These are phyloP conservation scores for Papiliotrema flavescens DNA, from an alignment of 1,284 basidiomycete genomes.

Conservation along the genomic window DNA sequence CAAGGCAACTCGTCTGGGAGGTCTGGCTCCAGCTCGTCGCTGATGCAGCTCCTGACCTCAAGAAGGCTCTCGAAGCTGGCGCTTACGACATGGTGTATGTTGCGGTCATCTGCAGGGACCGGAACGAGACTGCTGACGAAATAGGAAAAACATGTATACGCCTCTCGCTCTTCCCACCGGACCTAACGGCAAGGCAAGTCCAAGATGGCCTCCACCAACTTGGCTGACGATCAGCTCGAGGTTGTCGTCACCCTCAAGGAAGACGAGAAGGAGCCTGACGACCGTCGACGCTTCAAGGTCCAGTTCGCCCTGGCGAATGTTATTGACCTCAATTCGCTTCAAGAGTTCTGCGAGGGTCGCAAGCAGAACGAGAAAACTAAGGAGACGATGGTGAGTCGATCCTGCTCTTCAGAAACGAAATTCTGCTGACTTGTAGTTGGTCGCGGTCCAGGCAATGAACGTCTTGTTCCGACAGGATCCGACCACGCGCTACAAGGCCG, in stretches of 20 bases:
- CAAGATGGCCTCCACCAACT: neutral
- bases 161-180: constrained; percentile 25
- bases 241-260: constrained; percentile 40
- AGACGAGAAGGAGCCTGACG: constrained; percentile 33
- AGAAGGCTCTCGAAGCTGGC: constrained; percentile 23
- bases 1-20: constrained; percentile 35
- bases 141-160: constrained; percentile 44
- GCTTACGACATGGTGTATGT: constrained; percentile 41
- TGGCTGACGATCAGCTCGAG: constrained; percentile 19
- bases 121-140: neutral
- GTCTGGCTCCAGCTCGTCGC: constrained; percentile 32
- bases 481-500: constrained; percentile 30
- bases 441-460: constrained; percentile 44
- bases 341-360: constrained; percentile 35
- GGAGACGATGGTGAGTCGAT: constrained; percentile 36
- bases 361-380: constrained; percentile 32
- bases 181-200: constrained; percentile 23
- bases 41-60: constrained; percentile 12
- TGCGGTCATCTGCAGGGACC: neutral
- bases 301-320: constrained; percentile 32
- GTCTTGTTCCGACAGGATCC: constrained; percentile 45
- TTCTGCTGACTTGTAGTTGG: constrained; percentile 19
- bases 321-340: constrained; percentile 39
- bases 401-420: neutral
- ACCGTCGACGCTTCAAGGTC: constrained; percentile 41